Evolutionary conservation across 2,329 filamentous ascomycete genomes (phyloP).

Genomic region (Coniochaeta sp.): DNA sequence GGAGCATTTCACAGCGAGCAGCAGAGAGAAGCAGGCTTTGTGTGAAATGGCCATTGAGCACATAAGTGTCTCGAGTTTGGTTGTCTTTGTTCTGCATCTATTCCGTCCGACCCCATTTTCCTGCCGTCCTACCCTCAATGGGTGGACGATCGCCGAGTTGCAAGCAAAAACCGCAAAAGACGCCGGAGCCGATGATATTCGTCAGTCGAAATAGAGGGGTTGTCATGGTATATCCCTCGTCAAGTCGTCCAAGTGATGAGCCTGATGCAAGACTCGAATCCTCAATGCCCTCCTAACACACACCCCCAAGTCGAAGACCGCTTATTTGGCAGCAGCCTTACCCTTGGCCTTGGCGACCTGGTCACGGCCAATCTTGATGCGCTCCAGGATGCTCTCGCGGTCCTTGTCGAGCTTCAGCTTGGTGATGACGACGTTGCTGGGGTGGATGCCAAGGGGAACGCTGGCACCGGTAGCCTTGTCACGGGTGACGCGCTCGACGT

Average conservation of each 20-base stretch:
- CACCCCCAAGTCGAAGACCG: conserved; percentile 1
- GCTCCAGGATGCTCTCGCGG: conserved; percentile 79
- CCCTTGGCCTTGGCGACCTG: conserved; percentile 60
- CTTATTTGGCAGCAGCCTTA: conserved; percentile 14
- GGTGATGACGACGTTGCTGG: conserved; percentile 96
- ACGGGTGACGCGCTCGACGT: conserved; percentile 92
- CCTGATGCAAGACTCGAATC: conserved; percentile 1
- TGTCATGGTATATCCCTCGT: conserved; percentile 1
- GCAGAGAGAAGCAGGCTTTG: conserved; percentile 21
- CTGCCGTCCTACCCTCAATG: conserved; percentile 17
- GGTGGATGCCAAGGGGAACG: conserved; percentile 88
- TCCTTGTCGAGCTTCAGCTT: conserved; percentile 99
- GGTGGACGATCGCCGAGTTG: conserved; percentile 16
- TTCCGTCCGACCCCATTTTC: conserved; percentile 11
- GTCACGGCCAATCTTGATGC: conserved; percentile 75
- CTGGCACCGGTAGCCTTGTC: conserved; percentile 97
- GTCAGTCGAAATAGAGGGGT: not conserved
- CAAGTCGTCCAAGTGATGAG: conserved; percentile 1
- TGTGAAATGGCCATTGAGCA: conserved; percentile 71
- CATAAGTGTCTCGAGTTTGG: conserved; percentile 33
- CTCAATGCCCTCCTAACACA: not conserved
- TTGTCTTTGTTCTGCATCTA: conserved; percentile 20
- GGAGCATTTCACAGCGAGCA: conserved; percentile 59
- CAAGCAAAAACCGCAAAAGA: conserved; percentile 14
- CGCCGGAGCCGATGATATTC: conserved; percentile 12